Conservation (phyloP, 2,329 filamentous ascomycete genomes). For the Rhytidhysteron rufulum region DNA sequence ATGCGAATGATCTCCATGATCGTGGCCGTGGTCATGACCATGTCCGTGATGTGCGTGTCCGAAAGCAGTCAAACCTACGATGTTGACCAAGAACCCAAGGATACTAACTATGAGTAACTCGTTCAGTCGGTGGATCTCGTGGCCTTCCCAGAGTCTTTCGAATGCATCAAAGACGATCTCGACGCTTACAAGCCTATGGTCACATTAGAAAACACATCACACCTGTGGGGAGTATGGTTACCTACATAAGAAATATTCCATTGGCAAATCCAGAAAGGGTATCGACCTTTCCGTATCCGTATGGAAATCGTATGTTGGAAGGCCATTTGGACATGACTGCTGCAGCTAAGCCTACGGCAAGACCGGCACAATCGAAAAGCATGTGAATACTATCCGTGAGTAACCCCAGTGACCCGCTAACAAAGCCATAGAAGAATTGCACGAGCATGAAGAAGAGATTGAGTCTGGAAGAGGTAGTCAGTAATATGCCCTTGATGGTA, state of each 20-base stretch:
- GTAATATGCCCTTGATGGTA: neutral
- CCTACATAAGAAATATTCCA: conserved; percentile 85
- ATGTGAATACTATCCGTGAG: conserved; percentile 98
- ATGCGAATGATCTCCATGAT: conserved; percentile 31
- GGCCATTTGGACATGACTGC: conserved; percentile 97
- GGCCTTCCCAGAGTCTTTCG: conserved; percentile 79
- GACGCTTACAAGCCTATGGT: conserved; percentile 74
- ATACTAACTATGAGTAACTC: conserved; percentile 88
- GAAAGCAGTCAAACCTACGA: conserved; percentile 87
- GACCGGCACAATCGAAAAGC: conserved; percentile 96
- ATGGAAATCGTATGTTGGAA: conserved; percentile 81
- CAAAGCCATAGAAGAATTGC: conserved; percentile 88
- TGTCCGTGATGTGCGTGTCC: conserved; percentile 56
- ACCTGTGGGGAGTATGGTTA: neutral
- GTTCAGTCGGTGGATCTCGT: conserved; percentile 75
- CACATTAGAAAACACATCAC: conserved; percentile 8
- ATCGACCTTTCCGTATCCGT: conserved; percentile 95
- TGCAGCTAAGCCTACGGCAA: conserved; percentile 85
- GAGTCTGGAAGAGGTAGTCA: conserved; percentile 52
- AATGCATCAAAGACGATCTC: conserved; percentile 95
- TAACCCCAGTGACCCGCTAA: conserved; percentile 90
- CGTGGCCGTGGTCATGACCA: conserved; percentile 48
- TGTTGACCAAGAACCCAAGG: conserved; percentile 81
- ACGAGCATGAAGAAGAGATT: conserved; percentile 95
- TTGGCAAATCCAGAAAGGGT: conserved; percentile 95